A percentile compares a stretch with the other conserved stretches of the same genome.
Evolutionary conservation across 2,329 filamentous ascomycete species (phyloP).

Genomic region (Coniochaeta hoffmannii): DNA sequence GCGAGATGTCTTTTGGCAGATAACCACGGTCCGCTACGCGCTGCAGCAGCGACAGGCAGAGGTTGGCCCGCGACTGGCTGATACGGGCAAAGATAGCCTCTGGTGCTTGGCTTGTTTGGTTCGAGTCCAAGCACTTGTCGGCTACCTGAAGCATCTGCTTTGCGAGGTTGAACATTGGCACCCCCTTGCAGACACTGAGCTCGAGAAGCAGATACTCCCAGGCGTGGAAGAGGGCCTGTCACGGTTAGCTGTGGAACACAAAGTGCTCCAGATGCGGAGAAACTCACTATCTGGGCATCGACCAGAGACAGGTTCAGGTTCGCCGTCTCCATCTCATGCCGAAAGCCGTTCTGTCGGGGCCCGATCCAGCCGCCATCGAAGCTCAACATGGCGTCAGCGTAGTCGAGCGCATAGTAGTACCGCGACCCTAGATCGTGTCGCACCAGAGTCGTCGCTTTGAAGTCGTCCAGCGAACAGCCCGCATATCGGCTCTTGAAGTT

Average conservation of each 20-base stretch:
- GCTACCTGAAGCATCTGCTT: slow-evolving; percentile 68
- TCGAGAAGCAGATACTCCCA: slow-evolving; percentile 88
- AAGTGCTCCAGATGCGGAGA: not conserved
- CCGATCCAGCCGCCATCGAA: slow-evolving; percentile 76
- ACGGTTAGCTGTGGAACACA: not conserved
- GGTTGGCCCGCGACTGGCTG: slow-evolving; percentile 66
- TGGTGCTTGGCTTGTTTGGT: slow-evolving; percentile 63
- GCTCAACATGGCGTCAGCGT: slow-evolving; percentile 67
- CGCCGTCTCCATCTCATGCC: slow-evolving; percentile 73
- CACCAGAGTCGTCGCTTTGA: slow-evolving; percentile 68
- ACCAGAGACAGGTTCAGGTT: slow-evolving; percentile 89
- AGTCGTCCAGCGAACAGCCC: slow-evolving; percentile 64
- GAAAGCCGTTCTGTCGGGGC: slow-evolving; percentile 63
- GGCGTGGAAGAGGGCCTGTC: slow-evolving; percentile 69
- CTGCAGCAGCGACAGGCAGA: slow-evolving; percentile 77
- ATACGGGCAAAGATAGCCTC: slow-evolving; percentile 78
- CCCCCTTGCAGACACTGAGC: slow-evolving; percentile 55
- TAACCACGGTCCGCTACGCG: slow-evolving; percentile 57
- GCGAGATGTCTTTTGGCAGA: slow-evolving; percentile 41
- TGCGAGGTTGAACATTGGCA: slow-evolving; percentile 49
- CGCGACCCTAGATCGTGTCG: slow-evolving; percentile 60
- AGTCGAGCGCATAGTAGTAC: slow-evolving; percentile 77
- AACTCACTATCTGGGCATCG: slow-evolving; percentile 76
- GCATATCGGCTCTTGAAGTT: slow-evolving; percentile 78
- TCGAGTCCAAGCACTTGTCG: slow-evolving; percentile 70